phyloP scores from a whole-genome alignment of 2,329 filamentous ascomycete species.

The Neonectria ditissima region DNA sequence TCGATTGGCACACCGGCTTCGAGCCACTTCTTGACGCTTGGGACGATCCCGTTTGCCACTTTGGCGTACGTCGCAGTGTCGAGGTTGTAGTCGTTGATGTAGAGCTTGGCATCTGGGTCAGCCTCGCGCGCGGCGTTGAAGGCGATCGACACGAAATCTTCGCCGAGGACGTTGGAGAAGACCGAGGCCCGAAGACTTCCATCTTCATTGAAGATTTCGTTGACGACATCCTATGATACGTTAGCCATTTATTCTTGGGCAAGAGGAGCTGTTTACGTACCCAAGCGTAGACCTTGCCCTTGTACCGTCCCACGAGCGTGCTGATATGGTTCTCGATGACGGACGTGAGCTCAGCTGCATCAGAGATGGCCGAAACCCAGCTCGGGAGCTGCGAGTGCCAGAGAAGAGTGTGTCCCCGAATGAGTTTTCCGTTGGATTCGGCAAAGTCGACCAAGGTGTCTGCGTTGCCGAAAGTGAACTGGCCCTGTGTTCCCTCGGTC shows the following conservation, averaged over 20 bases:
- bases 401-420: slow-evolving; percentile 75
- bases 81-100: slow-evolving; percentile 82
- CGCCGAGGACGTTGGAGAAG: slow-evolving; percentile 76
- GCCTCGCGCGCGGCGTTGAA: slow-evolving; percentile 75
- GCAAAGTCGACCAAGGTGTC: slow-evolving; percentile 73
- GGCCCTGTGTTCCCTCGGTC: slow-evolving; percentile 58
- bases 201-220: slow-evolving; percentile 74
- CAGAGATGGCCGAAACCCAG: slow-evolving; percentile 69
- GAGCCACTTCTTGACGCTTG: slow-evolving; percentile 73
- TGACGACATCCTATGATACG: slow-evolving; percentile 65
- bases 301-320: slow-evolving; percentile 68
- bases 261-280: slow-evolving; percentile 39
- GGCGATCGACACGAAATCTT: slow-evolving; percentile 76
- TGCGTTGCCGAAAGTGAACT: slow-evolving; percentile 68
- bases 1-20: slow-evolving; percentile 63
- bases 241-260: background rate
- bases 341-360: slow-evolving; percentile 62
- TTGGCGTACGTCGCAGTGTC: slow-evolving; percentile 71
- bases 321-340: slow-evolving; percentile 72
- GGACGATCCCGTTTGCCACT: slow-evolving; percentile 66
- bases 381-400: slow-evolving; percentile 71
- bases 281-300: slow-evolving; percentile 72
- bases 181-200: slow-evolving; percentile 70
- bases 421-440: slow-evolving; percentile 63
- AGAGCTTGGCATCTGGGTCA: slow-evolving; percentile 76